Base-by-base conservation (phyloP, 129 eudicot species). In the Artemisia tridentata region DNA sequence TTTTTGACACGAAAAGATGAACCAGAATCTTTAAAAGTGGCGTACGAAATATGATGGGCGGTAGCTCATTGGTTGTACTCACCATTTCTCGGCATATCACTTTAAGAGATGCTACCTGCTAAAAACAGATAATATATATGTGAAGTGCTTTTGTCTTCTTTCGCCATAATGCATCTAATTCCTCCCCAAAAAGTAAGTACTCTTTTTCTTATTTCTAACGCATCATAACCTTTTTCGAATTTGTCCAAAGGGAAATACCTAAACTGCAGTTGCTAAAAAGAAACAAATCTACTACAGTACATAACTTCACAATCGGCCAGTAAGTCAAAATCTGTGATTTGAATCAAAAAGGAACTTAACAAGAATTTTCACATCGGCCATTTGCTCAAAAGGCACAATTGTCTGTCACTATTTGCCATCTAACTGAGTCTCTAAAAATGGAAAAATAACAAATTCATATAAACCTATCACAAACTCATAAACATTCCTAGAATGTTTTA, bases 131-230 rank as follows among this genome's bases (percentile, higher is more conserved):
- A 11, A 10, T 29, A 29, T 29, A 29, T 29, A 29, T 60, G 3
- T 53, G 11, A 62, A 51, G 21, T 51, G 25, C 65, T 61, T 60
- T 50, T 45, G n/a, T 46, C 55, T 8, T 11, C 65, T 60, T 76
- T 52, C 58, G 12, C 20, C 70, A 29, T 70, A 63, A 4, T 53
- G 81, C 76, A 77, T 77, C 81, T 63, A 10, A 77, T 77, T 63
- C 81, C 64, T 54, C 49, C 29, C 19, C 59, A 49, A 5, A 68
- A 15, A 58, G 51, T 38, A 50, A 69, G 10, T 46, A 47, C 50
- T 45, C 29, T 63, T 60, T 66, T 47, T 21, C 47, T 68, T 49
- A 48, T 57, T 50, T 14, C 17, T 11, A 57, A 23, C 3, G 18
- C 41, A 18, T n/a, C 18, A 31, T 20, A 12, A 34, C n/a, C 31